Evolutionary conservation across 495 filamentous ascomycete genomes (phyloP).

Genomic region (Neohortaea acidophila): DNA sequence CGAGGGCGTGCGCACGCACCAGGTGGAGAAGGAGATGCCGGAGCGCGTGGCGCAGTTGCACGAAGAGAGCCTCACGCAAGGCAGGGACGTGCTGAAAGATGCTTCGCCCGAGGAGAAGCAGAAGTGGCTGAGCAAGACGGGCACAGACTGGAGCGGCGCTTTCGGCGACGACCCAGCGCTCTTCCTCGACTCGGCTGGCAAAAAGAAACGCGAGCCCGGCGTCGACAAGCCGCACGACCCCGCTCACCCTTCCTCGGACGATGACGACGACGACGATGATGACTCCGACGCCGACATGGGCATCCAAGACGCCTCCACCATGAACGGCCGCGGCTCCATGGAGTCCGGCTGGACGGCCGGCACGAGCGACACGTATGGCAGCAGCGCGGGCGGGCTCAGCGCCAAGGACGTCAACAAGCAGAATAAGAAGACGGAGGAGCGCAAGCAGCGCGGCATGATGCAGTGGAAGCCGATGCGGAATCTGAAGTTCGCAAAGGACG

Average conservation of each 20-base stretch:
- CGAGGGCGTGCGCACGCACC: conserved; percentile 60
- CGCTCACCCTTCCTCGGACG: conserved; percentile 23
- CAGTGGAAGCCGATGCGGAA: conserved; percentile 63
- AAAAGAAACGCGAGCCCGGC: conserved; percentile 41
- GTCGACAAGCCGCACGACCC: conserved; percentile 33
- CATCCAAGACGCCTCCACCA: conserved; percentile 30
- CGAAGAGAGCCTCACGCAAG: conserved; percentile 59
- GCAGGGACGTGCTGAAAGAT: conserved; percentile 60
- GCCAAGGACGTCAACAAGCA: conserved; percentile 29
- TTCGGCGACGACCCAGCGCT: conserved; percentile 53
- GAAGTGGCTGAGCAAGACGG: conserved; percentile 65
- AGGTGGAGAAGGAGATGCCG: conserved; percentile 54
- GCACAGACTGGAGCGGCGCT: conserved; percentile 78
- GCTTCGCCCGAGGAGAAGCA: conserved; percentile 53
- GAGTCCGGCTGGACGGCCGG: conserved; percentile 13
- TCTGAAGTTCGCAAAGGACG: conserved; percentile 54
- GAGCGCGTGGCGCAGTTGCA: conserved; percentile 53
- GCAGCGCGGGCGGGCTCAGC: not conserved
- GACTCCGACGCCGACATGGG: conserved; percentile 30
- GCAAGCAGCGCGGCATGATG: conserved; percentile 59
- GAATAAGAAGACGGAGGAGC: conserved; percentile 45
- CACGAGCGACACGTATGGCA: conserved; percentile 5
- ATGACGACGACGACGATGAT: conserved; percentile 29
- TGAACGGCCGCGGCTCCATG: conserved; percentile 12
- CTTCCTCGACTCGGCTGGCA: conserved; percentile 35